A percentile compares a stretch with the other conserved stretches of the same genome.
phyloP scores from a whole-genome alignment of 2,329 filamentous ascomycete species.

The Neodidymelliopsis sp. region DNA sequence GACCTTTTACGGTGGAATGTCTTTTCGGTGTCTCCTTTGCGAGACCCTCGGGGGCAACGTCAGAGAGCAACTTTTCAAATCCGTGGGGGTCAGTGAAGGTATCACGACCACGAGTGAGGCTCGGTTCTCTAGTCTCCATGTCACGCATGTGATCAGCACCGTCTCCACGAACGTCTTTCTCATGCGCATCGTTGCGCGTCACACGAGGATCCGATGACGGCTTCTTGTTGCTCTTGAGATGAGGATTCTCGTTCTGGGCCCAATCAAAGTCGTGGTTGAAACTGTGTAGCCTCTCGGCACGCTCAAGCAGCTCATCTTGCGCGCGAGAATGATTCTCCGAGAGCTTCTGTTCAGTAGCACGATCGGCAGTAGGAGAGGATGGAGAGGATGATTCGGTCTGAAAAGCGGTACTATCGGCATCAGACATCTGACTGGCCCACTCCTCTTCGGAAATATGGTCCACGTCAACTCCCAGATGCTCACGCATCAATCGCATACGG shows the following conservation, averaged over 20 bases:
- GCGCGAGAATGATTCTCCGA: conserved; percentile 51
- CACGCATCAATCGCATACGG: conserved; percentile 91
- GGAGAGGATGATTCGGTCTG: conserved; percentile 46
- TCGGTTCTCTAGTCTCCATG: conserved; percentile 60
- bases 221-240: conserved; percentile 63
- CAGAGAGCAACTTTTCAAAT: conserved; percentile 74
- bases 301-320: conserved; percentile 65
- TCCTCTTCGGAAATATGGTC: conserved; percentile 71
- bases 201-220: conserved; percentile 65
- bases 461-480: conserved; percentile 94
- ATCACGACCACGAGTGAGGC: conserved; percentile 71
- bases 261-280: conserved; percentile 80
- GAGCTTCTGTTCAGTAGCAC: conserved; percentile 49
- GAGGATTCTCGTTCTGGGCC: conserved; percentile 65
- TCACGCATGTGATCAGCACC: conserved; percentile 75
- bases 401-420: conserved; percentile 74
- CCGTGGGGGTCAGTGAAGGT: conserved; percentile 69
- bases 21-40: conserved; percentile 54
- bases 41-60: conserved; percentile 68
- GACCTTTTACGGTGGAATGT: conserved; percentile 48
- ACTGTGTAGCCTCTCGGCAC: conserved; percentile 66
- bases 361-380: conserved; percentile 43
- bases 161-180: conserved; percentile 78
- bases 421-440: conserved; percentile 43
- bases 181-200: conserved; percentile 68